phyloP scores from a whole-genome alignment of 805 yeast genomes.

The Barnettozyma populi region DNA sequence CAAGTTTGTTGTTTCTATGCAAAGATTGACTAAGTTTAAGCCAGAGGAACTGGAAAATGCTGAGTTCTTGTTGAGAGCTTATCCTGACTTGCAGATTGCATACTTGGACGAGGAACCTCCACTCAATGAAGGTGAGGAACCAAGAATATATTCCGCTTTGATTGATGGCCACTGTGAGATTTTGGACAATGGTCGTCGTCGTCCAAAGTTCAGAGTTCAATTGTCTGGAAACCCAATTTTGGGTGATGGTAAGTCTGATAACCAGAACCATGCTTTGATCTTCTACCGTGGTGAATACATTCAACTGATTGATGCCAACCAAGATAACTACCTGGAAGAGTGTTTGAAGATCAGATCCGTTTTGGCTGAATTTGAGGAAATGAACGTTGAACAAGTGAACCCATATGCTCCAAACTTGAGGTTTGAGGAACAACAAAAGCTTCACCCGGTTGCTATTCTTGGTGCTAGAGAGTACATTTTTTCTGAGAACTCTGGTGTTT shows the following conservation, averaged over 20 bases:
- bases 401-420: conserved; percentile 72
- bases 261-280: conserved; percentile 75
- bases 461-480: conserved; percentile 87
- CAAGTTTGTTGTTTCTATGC: conserved; percentile 80
- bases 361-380: conserved; percentile 78
- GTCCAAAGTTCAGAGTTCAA: conserved; percentile 71
- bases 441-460: conserved; percentile 74
- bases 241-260: conserved; percentile 88
- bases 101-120: conserved; percentile 92
- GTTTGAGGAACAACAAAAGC: conserved; percentile 43
- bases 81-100: conserved; percentile 85
- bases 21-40: conserved; percentile 66
- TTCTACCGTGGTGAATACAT: conserved; percentile 83
- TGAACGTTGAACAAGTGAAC: conserved; percentile 67
- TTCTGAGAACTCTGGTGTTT: conserved; percentile 79
- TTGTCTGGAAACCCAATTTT: conserved; percentile 80
- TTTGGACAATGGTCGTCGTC: conserved; percentile 65
- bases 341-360: conserved; percentile 79
- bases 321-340: conserved; percentile 81
- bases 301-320: conserved; percentile 82
- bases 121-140: conserved; percentile 61
- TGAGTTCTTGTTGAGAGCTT: conserved; percentile 74
- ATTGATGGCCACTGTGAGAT: conserved; percentile 79
- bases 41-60: conserved; percentile 75
- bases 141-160: conserved; percentile 67